A percentile compares a stretch with the other conserved stretches of the same genome.
Evolutionary conservation across 164 flowering plant species (phyloP).

Genomic region (Santalum album): DNA sequence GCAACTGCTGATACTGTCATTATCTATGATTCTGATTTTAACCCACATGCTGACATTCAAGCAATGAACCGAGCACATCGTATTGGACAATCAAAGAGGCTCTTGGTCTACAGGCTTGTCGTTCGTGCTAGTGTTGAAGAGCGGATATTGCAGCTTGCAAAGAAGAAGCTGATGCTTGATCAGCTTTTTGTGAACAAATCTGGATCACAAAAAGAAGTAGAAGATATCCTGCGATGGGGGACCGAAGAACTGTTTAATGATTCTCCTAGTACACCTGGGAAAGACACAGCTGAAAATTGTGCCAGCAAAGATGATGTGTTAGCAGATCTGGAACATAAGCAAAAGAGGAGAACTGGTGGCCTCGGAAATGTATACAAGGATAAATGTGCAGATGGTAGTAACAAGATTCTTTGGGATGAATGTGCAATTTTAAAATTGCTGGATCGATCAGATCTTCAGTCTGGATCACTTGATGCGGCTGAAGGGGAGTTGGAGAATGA

Average conservation of each 20-base stretch:
- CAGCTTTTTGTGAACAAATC: slow-evolving; percentile 97
- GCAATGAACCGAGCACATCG: slow-evolving; percentile 99
- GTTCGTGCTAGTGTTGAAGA: slow-evolving; percentile 99
- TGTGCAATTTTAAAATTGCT: slow-evolving; percentile 73
- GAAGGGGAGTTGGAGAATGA: slow-evolving; percentile 84
- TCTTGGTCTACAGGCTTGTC: slow-evolving; percentile 92
- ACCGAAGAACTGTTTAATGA: slow-evolving; percentile 92
- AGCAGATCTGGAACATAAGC: slow-evolving; percentile 50
- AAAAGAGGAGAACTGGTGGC: slow-evolving; percentile 68
- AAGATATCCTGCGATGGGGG: slow-evolving; percentile 96
- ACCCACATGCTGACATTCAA: slow-evolving; percentile 99
- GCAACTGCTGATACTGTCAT: slow-evolving; percentile 99
- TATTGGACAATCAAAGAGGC: slow-evolving; percentile 93
- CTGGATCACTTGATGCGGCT: slow-evolving; percentile 42
- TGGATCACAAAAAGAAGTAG: slow-evolving; percentile 94
- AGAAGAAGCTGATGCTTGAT: slow-evolving; percentile 97
- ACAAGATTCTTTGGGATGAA: slow-evolving; percentile 89
- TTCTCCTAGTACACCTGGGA: slow-evolving; percentile 32
- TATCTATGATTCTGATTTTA: slow-evolving; percentile 98
- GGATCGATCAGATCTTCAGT: slow-evolving; percentile 74
- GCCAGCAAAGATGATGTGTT: slow-evolving; percentile 38
- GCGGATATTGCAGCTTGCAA: slow-evolving; percentile 96
- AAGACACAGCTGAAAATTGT: slow-evolving; percentile 41
- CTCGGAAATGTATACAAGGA: slow-evolving; percentile 93
- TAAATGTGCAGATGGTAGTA: slow-evolving; percentile 72